Percentiles rank a stretch among this genome's conserved stretches.
Evolutionary conservation across 2,329 filamentous ascomycete species (phyloP).

Genomic region (Hymenoscyphus fructigenus): DNA sequence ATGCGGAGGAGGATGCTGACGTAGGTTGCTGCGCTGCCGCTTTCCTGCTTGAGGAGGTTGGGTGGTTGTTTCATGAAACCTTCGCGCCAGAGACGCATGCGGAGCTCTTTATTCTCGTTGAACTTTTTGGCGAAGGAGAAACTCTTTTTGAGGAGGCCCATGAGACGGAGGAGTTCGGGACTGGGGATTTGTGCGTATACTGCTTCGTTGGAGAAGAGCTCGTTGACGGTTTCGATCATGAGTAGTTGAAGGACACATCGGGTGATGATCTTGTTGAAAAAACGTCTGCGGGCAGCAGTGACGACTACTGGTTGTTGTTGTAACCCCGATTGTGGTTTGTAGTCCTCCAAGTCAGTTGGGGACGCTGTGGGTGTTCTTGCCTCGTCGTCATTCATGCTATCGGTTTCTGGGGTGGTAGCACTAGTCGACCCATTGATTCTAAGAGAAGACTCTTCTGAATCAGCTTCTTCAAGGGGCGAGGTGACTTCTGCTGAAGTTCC

Average conservation of each 20-base stretch:
- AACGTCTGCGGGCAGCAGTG: constrained; percentile 85
- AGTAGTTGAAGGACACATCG: constrained; percentile 95
- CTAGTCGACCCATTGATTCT: constrained; percentile 59
- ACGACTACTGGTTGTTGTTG: constrained; percentile 91
- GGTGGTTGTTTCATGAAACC: constrained; percentile 99
- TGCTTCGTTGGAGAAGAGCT: constrained; percentile 95
- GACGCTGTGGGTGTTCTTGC: constrained; percentile 29
- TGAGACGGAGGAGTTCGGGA: constrained; percentile 81
- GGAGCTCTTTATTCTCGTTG: constrained; percentile 94
- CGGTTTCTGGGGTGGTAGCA: constrained; percentile 33
- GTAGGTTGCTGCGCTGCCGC: constrained; percentile 88
- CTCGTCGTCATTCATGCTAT: constrained; percentile 35
- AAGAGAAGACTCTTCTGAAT: constrained; percentile 51
- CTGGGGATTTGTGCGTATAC: constrained; percentile 95
- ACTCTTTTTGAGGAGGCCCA: constrained; percentile 91
- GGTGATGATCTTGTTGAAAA: constrained; percentile 99
- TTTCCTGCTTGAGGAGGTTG: constrained; percentile 96
- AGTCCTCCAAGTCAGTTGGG: constrained; percentile 64
- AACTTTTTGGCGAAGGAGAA: constrained; percentile 97
- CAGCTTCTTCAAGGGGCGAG: constrained; percentile 30
- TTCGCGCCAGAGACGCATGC: constrained; percentile 92
- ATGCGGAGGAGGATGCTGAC: constrained; percentile 94
- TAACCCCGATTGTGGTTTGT: constrained; percentile 71
- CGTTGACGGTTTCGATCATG: constrained; percentile 99
- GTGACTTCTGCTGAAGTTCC: constrained; percentile 51